Evolutionary conservation across 352 stramenopile species (phyloP).

Genomic region (Elongisporangium undulatum): DNA sequence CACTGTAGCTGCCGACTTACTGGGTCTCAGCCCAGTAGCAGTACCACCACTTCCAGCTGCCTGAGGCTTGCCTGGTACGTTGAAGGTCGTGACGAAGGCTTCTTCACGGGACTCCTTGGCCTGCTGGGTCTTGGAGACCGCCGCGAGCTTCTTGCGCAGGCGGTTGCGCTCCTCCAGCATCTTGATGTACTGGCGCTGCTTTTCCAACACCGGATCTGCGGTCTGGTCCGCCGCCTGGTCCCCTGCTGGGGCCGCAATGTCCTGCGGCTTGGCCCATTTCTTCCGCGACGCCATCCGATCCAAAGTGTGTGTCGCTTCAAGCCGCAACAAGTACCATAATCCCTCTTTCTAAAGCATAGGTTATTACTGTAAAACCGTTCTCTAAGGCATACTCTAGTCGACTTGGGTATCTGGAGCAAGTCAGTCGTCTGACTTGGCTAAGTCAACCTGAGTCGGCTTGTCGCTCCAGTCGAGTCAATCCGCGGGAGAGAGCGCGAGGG

Average conservation of each 20-base stretch:
- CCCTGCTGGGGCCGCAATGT: conserved; percentile 1
- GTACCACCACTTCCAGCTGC: background rate
- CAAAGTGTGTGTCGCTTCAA: background rate
- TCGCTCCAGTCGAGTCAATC: background rate
- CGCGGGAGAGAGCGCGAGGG: background rate
- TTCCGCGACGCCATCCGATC: conserved; percentile 29
- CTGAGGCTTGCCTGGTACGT: conserved; percentile 27
- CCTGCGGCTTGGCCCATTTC: conserved; percentile 43
- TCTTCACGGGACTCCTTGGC: conserved; percentile 64
- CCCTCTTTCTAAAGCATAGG: background rate
- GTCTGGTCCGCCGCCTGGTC: background rate
- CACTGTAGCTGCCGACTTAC: conserved; percentile 37
- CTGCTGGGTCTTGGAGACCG: conserved; percentile 42
- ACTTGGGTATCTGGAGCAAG: too few relatives aligned
- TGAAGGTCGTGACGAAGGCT: conserved; percentile 78
- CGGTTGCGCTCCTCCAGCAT: conserved; percentile 82
- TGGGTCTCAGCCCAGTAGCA: conserved; percentile 8
- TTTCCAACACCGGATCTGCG: conserved; percentile 57
- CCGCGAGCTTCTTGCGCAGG: conserved; percentile 73
- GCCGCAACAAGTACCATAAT: background rate
- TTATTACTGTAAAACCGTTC: background rate
- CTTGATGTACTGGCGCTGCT: conserved; percentile 81
- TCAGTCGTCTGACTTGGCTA: too few relatives aligned
- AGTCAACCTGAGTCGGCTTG: too few relatives aligned
- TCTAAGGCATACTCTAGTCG: background rate